Evolutionary conservation across 371 early-diverging fungal genomes (phyloP), one percentile per base, ranked within the genome.

Genomic region (Apophysomyces ossiformis): DNA sequence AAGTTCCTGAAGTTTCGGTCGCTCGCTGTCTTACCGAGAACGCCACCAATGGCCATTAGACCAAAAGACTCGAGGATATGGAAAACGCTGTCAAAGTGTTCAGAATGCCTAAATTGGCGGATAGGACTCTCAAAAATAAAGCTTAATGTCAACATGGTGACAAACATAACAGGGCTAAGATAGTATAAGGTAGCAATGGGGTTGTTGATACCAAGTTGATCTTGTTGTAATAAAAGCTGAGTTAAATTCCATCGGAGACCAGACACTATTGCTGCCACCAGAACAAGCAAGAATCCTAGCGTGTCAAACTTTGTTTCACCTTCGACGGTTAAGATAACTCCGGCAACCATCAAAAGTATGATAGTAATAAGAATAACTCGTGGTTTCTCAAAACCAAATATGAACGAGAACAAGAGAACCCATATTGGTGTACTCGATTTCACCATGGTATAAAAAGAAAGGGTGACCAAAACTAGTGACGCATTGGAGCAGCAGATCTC

Each of bases 371-470:
- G 75, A 60, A 74, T 72, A 63, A 86, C 59, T 35, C 88, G 84
- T 15, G 91, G 84, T 58, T 86, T 83, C 70, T 97, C 96, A 59
- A 97, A 86, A 0, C 91, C 81, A 74, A 98, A 96, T 7, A 93
- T 69, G 66, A 95, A 94, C 7, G 97, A 93, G 75, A 97, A 97
- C 13, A 94, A 37, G 16, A 98, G 80, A 8, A 95, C 93, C 85
- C 93, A 97, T 12, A 94, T 90, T 9, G 95, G 93, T 9, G 91
- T 87, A 32, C 90, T 90, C 37, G 94, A 93, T 73, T 98, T 98
- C 70, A 97, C 86, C 94, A 96, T 94, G n/a, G 96, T 97, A 79
- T 96, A 96, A 69, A 96, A 96, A 2, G 95, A 89, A 37, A 97
- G 85, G 0, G 95, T 90, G 44, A 97, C 92, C 44, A 81, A 83